Base-by-base conservation (phyloP, 495 filamentous ascomycete genomes). In the Neurospora sp. region DNA sequence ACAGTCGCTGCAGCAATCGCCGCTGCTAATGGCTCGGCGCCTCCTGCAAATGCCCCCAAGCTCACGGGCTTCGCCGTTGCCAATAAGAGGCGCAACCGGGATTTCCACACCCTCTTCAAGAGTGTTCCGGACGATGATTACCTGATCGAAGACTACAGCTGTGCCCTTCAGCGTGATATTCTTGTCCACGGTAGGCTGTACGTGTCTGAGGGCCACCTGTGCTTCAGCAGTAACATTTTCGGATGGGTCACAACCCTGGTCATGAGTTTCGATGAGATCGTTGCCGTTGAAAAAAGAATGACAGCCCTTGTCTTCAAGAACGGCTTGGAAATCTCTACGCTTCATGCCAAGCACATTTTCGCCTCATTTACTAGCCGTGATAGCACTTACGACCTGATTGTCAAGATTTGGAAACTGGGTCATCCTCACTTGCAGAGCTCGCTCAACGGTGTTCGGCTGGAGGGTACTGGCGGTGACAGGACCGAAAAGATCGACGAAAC, bases 81-180 rank as follows among this genome's bases (percentile, higher is more conserved):
- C 69, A 95, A 91, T 78, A 96, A 95, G 82, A 97, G 96, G 83
- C 90, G 96, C 36, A 99, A 99, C 80, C 86, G 93, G 38, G 96
- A 98, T 79, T 99, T 98, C 74, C 96, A 99, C 78, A 88, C 89
- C 66, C 83, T 97, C 21, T 99, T 99, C 85, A 91, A 93, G 79
- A 98, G 94, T 76, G 96, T 99, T 1, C 96, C 96, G 2, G 96
- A 99, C 73, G 96, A 98, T 76, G 96, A 99, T 80, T 98, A 96
- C 76, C 86, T 99, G 13, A 98, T 99, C 74, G 96, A 99, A 79
- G 96, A 99, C 81, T 99, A 98, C 80, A 97, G 96, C 78, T 97
- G 94, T 78, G 96, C 96, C 19, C 81, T 99, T 21, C 96, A 99
- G 80, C 89, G 93, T 71, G 96, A 99, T 79, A 99, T 99, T 73